A percentile compares a stretch with the other conserved stretches of the same genome.
Conservation (phyloP, 2,329 filamentous ascomycete species). For the Mollisia scopiformis region DNA sequence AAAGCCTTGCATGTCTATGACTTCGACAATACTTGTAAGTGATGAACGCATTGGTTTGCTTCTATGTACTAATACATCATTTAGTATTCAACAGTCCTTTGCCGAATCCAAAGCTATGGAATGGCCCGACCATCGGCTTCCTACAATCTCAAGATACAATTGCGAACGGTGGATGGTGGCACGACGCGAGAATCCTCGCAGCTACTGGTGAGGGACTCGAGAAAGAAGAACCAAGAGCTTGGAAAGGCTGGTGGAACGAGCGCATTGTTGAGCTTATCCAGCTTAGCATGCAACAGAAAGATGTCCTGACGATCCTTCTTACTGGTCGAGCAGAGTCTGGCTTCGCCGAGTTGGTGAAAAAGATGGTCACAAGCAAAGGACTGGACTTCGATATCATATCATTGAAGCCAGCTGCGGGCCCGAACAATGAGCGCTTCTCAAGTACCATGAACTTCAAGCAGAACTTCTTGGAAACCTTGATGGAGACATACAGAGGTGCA, state of each 20-base stretch:
- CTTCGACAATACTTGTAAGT: slow-evolving; percentile 91
- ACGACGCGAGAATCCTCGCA: slow-evolving; percentile 83
- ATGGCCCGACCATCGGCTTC: slow-evolving; percentile 73
- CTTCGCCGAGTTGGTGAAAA: slow-evolving; percentile 79
- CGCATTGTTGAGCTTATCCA: slow-evolving; percentile 79
- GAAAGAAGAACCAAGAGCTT: slow-evolving; percentile 79
- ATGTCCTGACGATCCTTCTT: slow-evolving; percentile 81
- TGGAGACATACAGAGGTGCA: slow-evolving; percentile 83
- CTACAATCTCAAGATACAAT: slow-evolving; percentile 78
- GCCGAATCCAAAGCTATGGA: slow-evolving; percentile 89
- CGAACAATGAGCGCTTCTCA: slow-evolving; percentile 75
- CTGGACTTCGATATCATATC: slow-evolving; percentile 88
- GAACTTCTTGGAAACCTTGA: slow-evolving; percentile 74
- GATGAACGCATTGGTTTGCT: not conserved
- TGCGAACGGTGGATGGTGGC: slow-evolving; percentile 93
- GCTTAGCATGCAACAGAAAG: slow-evolving; percentile 81
- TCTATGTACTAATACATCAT: slow-evolving; percentile 5
- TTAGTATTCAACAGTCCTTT: slow-evolving; percentile 88
- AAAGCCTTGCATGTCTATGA: slow-evolving; percentile 91
- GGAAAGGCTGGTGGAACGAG: slow-evolving; percentile 98
- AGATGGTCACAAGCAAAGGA: slow-evolving; percentile 76
- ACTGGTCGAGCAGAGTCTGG: slow-evolving; percentile 81
- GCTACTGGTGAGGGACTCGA: slow-evolving; percentile 84
- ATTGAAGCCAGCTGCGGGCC: slow-evolving; percentile 83
- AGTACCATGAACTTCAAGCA: slow-evolving; percentile 95